Evolutionary conservation across 495 filamentous ascomycete species (phyloP).

Genomic region (Penicillium salamii): DNA sequence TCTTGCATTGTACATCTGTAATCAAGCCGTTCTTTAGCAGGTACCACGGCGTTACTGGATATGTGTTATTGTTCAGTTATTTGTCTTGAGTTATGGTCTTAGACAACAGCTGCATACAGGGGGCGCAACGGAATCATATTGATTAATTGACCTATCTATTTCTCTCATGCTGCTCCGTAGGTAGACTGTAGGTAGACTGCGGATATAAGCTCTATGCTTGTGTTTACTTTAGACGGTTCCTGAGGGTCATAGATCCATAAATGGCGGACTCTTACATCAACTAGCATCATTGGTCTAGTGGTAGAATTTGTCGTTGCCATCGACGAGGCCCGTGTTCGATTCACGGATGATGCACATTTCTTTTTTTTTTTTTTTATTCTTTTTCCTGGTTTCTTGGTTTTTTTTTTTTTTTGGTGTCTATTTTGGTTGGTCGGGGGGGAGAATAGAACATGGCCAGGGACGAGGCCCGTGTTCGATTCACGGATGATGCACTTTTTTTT

Average conservation of each 20-base stretch:
- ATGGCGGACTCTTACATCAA: conserved; percentile 6
- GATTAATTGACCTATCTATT: background rate
- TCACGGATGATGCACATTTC: conserved; percentile 50
- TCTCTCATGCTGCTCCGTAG: too few relatives aligned
- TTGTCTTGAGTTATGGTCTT: conserved; percentile 6
- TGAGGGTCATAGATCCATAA: too few relatives aligned
- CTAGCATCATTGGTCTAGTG: conserved; percentile 57
- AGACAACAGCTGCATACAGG: conserved; percentile 17
- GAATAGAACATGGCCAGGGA: too few relatives aligned
- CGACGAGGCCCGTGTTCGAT: conserved; percentile 59
- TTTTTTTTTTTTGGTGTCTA: background rate
- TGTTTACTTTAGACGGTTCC: too few relatives aligned
- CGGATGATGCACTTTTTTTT: conserved; percentile 46
- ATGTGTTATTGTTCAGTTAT: conserved; percentile 12
- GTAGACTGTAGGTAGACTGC: too few relatives aligned
- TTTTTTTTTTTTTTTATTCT: conserved; percentile 9
- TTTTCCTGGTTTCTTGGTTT: background rate
- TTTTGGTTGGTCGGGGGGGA: too few relatives aligned
- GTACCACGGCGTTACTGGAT: conserved; percentile 10
- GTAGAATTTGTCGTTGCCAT: conserved; percentile 61
- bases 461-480: conserved; percentile 59
- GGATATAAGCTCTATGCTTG: too few relatives aligned
- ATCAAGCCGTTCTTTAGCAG: conserved; percentile 7
- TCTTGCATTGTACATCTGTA: conserved; percentile 4
- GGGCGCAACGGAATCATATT: conserved; percentile 17